phyloP scores from a whole-genome alignment of 2,329 filamentous ascomycete genomes.

The Phaeosphaeria sp. region DNA sequence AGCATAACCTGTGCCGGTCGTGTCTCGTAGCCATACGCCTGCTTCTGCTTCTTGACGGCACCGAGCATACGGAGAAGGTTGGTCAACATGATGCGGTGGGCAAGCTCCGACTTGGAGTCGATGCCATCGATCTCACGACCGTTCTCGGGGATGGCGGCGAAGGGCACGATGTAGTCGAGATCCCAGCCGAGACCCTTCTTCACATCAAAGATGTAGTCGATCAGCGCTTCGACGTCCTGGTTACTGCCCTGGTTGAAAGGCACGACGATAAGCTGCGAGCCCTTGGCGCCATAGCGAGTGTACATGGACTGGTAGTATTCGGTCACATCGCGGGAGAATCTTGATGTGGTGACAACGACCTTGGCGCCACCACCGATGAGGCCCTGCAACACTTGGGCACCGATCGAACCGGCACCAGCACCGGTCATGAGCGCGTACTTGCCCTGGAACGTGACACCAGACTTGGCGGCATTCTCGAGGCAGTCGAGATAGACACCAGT shows the following conservation, averaged over 20 bases:
- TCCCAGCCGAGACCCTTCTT: constrained; percentile 99
- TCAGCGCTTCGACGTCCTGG: constrained; percentile 91
- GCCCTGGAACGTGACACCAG: constrained; percentile 88
- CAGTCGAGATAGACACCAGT: constrained; percentile 92
- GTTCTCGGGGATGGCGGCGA: constrained; percentile 97
- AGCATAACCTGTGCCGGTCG: constrained; percentile 96
- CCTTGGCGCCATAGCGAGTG: constrained; percentile 87
- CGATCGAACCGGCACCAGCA: constrained; percentile 96
- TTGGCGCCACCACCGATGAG: constrained; percentile 96
- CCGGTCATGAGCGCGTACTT: constrained; percentile 99
- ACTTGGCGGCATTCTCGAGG: constrained; percentile 84
- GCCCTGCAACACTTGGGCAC: constrained; percentile 94
- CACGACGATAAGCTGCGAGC: constrained; percentile 95
- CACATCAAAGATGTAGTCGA: constrained; percentile 95
- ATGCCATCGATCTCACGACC: constrained; percentile 96
- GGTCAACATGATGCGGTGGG: constrained; percentile 98
- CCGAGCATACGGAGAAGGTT: constrained; percentile 93
- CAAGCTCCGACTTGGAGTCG: constrained; percentile 96
- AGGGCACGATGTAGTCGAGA: constrained; percentile 93
- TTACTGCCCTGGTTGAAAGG: constrained; percentile 99
- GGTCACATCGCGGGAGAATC: constrained; percentile 95
- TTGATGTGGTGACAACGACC: constrained; percentile 94
- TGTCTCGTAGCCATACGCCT: constrained; percentile 86
- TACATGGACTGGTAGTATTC: constrained; percentile 99
- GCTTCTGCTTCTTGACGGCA: constrained; percentile 89